Evolutionary conservation across 148 eudicot species (phyloP).

Genomic region (Nepenthes gracilis): DNA sequence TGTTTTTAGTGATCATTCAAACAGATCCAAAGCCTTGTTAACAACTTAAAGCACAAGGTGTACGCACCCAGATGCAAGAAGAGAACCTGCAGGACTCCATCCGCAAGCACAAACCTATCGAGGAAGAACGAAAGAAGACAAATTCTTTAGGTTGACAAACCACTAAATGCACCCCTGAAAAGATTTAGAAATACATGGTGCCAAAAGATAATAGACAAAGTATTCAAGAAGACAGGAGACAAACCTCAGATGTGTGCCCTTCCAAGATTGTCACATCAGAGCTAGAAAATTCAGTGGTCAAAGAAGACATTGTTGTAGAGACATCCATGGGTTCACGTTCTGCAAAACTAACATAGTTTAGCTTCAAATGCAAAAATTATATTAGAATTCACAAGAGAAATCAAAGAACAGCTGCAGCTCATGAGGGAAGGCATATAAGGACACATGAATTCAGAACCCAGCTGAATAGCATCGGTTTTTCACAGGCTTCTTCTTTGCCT

Average conservation of each 20-base stretch:
- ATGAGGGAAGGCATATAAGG: neutral
- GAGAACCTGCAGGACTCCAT: constrained; percentile 64
- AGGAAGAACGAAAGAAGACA: neutral
- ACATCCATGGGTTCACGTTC: constrained; percentile 54
- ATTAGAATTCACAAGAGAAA: neutral
- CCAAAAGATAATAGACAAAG: neutral
- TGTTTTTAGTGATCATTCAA: too few species aligned
- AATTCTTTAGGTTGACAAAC: neutral
- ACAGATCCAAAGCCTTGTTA: too few species aligned
- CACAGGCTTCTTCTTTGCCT: too few species aligned
- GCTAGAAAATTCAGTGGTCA: constrained; percentile 33
- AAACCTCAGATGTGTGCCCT: constrained; percentile 69
- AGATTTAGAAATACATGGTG: constrained; percentile 1
- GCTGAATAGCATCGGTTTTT: too few species aligned
- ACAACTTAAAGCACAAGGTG: neutral
- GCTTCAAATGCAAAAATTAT: neutral
- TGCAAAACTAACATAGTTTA: constrained; percentile 8
- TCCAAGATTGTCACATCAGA: constrained; percentile 43
- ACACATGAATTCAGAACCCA: too few species aligned
- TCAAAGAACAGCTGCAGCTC: neutral
- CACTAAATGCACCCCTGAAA: neutral
- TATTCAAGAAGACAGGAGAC: neutral
- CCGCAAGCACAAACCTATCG: constrained; percentile 64
- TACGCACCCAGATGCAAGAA: constrained; percentile 75
- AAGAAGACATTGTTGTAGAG: constrained; percentile 14